phyloP scores from a whole-genome alignment of 768 basidiomycete genomes.

The Obba rivulosa region DNA sequence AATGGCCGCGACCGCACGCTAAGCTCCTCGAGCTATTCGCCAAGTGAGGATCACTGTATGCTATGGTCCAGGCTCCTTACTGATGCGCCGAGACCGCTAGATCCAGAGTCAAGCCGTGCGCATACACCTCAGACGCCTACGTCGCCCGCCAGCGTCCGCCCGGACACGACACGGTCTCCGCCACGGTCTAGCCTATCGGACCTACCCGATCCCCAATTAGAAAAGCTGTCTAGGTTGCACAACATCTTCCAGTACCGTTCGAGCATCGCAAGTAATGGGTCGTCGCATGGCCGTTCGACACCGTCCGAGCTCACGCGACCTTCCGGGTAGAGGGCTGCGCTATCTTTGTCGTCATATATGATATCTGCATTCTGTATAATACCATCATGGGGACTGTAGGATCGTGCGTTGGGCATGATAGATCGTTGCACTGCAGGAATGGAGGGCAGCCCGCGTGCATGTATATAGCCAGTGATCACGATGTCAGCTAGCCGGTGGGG shows the following conservation, averaged over 20 bases:
- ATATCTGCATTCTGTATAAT: too few relatives aligned
- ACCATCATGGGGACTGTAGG: too few relatives aligned
- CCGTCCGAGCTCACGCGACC: constrained; percentile 6
- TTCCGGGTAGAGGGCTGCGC: too few relatives aligned
- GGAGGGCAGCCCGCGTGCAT: too few relatives aligned
- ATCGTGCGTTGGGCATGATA: too few relatives aligned
- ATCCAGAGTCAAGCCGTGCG: not conserved
- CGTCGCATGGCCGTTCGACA: constrained; percentile 26
- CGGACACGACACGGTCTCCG: constrained; percentile 24
- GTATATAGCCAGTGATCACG: too few relatives aligned
- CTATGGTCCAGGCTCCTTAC: not conserved
- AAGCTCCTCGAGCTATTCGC: constrained; percentile 15
- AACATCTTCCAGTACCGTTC: constrained; percentile 81
- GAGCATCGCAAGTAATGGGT: constrained; percentile 48
- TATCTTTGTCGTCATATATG: too few relatives aligned
- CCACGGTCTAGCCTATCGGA: constrained; percentile 26
- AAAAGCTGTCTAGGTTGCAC: constrained; percentile 70
- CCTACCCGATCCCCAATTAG: constrained; percentile 36
- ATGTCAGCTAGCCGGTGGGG: too few relatives aligned
- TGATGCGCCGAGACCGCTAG: not conserved
- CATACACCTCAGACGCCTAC: constrained; percentile 13
- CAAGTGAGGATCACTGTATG: constrained; percentile 4
- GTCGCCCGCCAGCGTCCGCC: constrained; percentile 14
- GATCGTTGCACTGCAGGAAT: too few relatives aligned
- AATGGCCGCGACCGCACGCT: constrained; percentile 37